phyloP scores from a whole-genome alignment of 1,139 yeast species.

The Wickerhamiella pararugosa region DNA sequence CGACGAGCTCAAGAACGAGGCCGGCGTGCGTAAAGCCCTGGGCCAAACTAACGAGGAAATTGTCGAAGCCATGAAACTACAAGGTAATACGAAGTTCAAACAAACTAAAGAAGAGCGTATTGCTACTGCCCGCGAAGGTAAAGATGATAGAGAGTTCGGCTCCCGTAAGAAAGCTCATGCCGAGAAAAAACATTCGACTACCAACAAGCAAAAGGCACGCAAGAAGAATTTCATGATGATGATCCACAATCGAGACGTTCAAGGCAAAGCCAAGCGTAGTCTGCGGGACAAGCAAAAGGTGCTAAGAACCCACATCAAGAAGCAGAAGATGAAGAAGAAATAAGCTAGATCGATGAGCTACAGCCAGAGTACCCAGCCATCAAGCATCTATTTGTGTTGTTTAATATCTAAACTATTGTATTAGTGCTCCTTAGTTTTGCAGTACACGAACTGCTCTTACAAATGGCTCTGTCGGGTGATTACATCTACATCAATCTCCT shows the following conservation, averaged over 20 bases:
- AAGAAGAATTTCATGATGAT: slow-evolving; percentile 98
- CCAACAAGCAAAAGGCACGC: slow-evolving; percentile 89
- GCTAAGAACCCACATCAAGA: slow-evolving; percentile 68
- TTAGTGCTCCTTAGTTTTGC: too few species aligned
- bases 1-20: slow-evolving; percentile 69
- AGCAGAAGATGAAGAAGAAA: slow-evolving; percentile 73
- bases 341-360: not conserved
- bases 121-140: slow-evolving; percentile 76
- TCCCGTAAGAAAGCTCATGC: slow-evolving; percentile 58
- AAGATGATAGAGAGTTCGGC: slow-evolving; percentile 86
- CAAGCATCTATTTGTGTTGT: too few species aligned
- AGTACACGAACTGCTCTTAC: too few species aligned
- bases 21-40: slow-evolving; percentile 67
- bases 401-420: too few species aligned
- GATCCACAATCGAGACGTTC: slow-evolving; percentile 88
- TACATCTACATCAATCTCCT: too few species aligned
- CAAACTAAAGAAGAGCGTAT: slow-evolving; percentile 80
- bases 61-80: slow-evolving; percentile 63
- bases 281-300: slow-evolving; percentile 81
- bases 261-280: slow-evolving; percentile 83
- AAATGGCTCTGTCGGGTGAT: too few species aligned
- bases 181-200: slow-evolving; percentile 69
- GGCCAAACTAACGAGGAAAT: slow-evolving; percentile 63
- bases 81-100: slow-evolving; percentile 78
- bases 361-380: too few species aligned